Conservation (phyloP, 495 filamentous ascomycete genomes). For the Aspergillus hancockii region DNA sequence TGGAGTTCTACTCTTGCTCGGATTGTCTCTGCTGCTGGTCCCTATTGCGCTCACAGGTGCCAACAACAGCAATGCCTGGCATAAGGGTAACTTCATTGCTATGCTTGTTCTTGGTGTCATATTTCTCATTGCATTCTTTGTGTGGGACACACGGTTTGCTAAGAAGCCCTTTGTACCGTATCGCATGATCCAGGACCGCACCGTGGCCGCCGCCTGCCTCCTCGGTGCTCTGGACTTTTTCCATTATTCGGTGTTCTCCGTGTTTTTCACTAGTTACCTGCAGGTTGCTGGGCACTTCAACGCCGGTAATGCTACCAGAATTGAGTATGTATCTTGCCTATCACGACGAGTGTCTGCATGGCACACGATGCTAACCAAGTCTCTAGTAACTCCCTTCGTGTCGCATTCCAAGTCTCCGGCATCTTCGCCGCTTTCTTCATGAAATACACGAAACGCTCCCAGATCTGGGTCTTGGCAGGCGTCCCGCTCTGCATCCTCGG, state of each 20-base stretch:
- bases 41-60: constrained; percentile 25
- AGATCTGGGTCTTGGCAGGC: constrained; percentile 28
- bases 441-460: constrained; percentile 28
- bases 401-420: constrained; percentile 28
- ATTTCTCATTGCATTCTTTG: constrained; percentile 58
- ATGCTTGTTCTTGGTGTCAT: constrained; percentile 63
- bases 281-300: constrained; percentile 25
- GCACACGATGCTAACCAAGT: background rate
- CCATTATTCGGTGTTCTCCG: constrained; percentile 27
- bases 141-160: constrained; percentile 58
- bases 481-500: constrained; percentile 27
- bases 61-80: constrained; percentile 52
- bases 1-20: constrained; percentile 21
- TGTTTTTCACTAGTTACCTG: constrained; percentile 31
- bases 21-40: constrained; percentile 26
- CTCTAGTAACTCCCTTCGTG: constrained; percentile 25
- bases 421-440: constrained; percentile 28
- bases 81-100: constrained; percentile 59
- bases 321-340: constrained; percentile 21
- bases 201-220: constrained; percentile 46
- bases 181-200: constrained; percentile 65
- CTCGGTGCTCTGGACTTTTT: constrained; percentile 28
- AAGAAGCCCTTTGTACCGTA: constrained; percentile 72
- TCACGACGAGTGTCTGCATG: background rate
- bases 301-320: constrained; percentile 23